Evolutionary conservation across 2,329 filamentous ascomycete genomes (phyloP).

Genomic region (Pleomassaria siparia): DNA sequence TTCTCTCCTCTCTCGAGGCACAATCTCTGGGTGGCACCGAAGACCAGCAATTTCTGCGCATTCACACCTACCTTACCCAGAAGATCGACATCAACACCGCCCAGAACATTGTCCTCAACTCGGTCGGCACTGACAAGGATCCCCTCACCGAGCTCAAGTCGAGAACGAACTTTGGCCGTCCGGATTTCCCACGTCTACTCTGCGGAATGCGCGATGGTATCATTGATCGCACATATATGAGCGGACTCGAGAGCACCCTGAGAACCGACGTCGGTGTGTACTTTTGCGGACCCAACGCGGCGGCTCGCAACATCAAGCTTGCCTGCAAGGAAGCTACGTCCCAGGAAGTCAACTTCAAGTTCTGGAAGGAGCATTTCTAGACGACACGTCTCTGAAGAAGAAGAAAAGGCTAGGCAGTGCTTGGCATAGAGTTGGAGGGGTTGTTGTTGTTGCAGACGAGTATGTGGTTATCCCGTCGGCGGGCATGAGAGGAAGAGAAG

Average conservation of each 20-base stretch:
- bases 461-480: slow-evolving; percentile 1
- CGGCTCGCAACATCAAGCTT: slow-evolving; percentile 80
- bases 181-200: slow-evolving; percentile 82
- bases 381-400: background rate
- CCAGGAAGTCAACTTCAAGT: slow-evolving; percentile 85
- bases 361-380: slow-evolving; percentile 93
- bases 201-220: slow-evolving; percentile 86
- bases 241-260: slow-evolving; percentile 73
- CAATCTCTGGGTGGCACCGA: slow-evolving; percentile 69
- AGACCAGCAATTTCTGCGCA: slow-evolving; percentile 86
- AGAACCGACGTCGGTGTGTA: slow-evolving; percentile 93
- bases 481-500: no score
- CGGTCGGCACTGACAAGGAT: slow-evolving; percentile 82
- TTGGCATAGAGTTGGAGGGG: background rate
- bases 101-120: slow-evolving; percentile 96
- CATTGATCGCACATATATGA: slow-evolving; percentile 79
- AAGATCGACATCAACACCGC: slow-evolving; percentile 88
- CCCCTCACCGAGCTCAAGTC: slow-evolving; percentile 88
- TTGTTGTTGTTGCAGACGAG: slow-evolving; percentile 2
- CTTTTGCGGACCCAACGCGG: slow-evolving; percentile 86
- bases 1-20: slow-evolving; percentile 85
- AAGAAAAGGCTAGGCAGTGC: background rate
- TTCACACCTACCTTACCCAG: slow-evolving; percentile 97
- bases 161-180: slow-evolving; percentile 91
- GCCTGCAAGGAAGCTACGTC: slow-evolving; percentile 74